Conservation (phyloP, 129 eudicot genomes). For the Flaveria trinervia region DNA sequence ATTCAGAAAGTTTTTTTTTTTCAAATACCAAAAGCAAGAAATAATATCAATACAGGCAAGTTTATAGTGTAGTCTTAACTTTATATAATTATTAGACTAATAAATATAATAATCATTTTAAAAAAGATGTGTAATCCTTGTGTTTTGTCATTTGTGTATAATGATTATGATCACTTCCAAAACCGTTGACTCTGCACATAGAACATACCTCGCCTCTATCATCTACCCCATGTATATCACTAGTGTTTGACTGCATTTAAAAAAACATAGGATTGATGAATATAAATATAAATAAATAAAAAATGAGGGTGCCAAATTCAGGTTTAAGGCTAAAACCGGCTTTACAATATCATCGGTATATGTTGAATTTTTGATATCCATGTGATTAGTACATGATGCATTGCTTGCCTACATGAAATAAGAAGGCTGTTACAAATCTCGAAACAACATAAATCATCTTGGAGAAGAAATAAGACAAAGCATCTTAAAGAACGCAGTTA, state of each 20-base stretch:
- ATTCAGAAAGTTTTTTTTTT: neutral
- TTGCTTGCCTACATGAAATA: constrained; percentile 36
- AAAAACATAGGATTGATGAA: neutral
- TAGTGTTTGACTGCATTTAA: constrained; percentile 49
- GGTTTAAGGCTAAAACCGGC: constrained; percentile 35
- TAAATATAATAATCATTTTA: no score
- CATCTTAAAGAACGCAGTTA: no score
- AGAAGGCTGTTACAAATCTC: neutral
- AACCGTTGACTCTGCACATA: neutral
- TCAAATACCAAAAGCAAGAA: neutral
- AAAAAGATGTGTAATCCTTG: neutral
- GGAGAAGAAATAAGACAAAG: neutral
- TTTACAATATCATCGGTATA: constrained; percentile 31
- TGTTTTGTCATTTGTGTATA: neutral
- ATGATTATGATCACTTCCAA: constrained; percentile 4
- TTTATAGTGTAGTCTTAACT: no score
- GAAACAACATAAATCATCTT: neutral
- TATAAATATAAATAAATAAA: neutral
- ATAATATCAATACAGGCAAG: neutral
- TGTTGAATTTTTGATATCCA: constrained; percentile 35
- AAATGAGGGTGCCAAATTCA: neutral
- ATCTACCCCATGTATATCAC: constrained; percentile 27
- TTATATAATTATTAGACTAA: neutral
- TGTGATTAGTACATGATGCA: constrained; percentile 29
- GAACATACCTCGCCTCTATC: constrained; percentile 62